Base-by-base conservation (phyloP, 108 stramenopile species). In the Seminavis robusta region DNA sequence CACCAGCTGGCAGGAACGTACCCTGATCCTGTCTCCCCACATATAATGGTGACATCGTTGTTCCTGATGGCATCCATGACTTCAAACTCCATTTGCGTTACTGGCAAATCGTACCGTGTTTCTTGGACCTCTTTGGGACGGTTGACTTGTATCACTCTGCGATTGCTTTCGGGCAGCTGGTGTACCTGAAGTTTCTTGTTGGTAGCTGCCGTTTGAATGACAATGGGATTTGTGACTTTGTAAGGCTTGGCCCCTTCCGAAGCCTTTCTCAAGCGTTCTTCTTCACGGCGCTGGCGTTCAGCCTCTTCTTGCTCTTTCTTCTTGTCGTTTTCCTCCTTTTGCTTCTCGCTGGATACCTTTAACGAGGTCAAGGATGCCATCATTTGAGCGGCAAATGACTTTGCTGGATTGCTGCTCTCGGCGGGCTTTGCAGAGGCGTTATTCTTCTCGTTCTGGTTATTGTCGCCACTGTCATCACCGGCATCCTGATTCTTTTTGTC, bases 21-120 rank as follows among this genome's bases (percentile, higher is more conserved):
- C n/a, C n/a, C 88, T 25, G 69, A 74, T 23, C 92, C 95, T 19
- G 90, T 95, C 57, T 95, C 93, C 33, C 91, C 94, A 61, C 96
- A 96, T 6, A 99, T 49, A 51, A 99, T 90, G 2, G 95, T 74
- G 32, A 92, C 90, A 71, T 94, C 96, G 58, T 97, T 83, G 41
- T 80, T 68, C 11, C 87, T 75, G 37, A 99, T 76, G 0, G 94
- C 88, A 67, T 99, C 98, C 54, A 98, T 78, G 55, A 99, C 95
- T 74, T 99, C 98, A 66, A 86, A 95, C 64, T 99, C 98, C 97
- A 98, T 97, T 2, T 81, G 83, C 34, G 92, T 86, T n/a, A 97
- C 95, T 2, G 98, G 98, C 8, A 99, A 74, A 59, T 92, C 77
- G 56, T 69, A 88, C 28, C 98, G 88, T 7, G 65, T 53, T 21